Evolutionary conservation across 176 grass and related monocot genomes (phyloP), one percentile per base, ranked within the genome.

Genomic region (Bromus sterilis): DNA sequence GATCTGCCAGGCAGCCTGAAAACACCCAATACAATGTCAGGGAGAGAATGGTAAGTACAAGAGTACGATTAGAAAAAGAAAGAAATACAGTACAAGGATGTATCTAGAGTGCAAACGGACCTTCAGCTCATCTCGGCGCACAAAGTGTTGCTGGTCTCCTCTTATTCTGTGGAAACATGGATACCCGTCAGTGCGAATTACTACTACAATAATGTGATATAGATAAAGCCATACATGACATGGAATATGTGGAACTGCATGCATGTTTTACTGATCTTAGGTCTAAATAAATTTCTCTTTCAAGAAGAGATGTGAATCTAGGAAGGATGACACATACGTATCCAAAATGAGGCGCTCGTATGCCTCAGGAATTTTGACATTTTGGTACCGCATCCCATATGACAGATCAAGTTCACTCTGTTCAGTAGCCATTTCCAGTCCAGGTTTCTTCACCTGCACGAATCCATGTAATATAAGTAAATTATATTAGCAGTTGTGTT

Each of bases 331-430:
- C 10, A 86, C 88, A 0, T 90, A 94, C 97, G 97, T 99, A 87
- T 99, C 97, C 75, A 99, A 79, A 39, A 99, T 99, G 58, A 99
- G 90, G 36, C 97, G 97, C 77, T 99, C 97, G 78, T 99, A 99
- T 85, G 97, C 97, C 82, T 99, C 97, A 21, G 97, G 97, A 80
- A 99, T 99, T 80, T 74, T 84, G 85, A 96, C 89, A 59, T 96
- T 82, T 79, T 95, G 93, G 80, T 96, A 99, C 18, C 97, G 91
- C 86, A 89, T 86, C 49, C 93, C 93, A 78, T 99, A 99, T 72
- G 97, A 99, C 58, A 99, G 89, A 93, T 99, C 97, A 74, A 99
- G 89, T 65, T 99, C 97, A 68, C 97, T 99, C 87, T 99, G 97
- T 83, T 96, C 92, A 34, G 97, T 99, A 51, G 89, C 90, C 97